phyloP scores from a whole-genome alignment of 169 alveolate genomes.

The Eimeria sp. region DNA sequence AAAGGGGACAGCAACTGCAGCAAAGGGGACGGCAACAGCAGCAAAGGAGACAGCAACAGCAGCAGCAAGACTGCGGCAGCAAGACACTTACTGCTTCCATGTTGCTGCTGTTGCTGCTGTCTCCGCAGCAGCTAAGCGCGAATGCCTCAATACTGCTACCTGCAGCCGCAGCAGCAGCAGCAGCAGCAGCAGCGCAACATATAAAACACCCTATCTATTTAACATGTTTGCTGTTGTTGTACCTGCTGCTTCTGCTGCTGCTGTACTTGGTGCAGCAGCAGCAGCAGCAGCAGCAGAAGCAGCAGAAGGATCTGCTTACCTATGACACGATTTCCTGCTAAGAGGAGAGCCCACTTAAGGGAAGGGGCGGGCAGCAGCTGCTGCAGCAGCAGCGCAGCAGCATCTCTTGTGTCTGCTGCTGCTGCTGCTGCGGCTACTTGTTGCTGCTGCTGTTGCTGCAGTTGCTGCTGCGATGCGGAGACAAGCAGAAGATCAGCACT shows the following conservation, averaged over 20 bases:
- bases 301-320: conserved; percentile 60
- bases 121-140: conserved; percentile 52
- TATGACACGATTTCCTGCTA: neutral
- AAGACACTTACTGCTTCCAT: conserved; percentile 47
- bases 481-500: neutral
- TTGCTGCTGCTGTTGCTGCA: conserved; percentile 42
- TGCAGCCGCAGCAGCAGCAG: conserved; percentile 60
- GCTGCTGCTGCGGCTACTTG: neutral
- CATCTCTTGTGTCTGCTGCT: neutral
- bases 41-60: neutral
- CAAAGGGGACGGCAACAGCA: neutral
- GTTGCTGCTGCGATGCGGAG: neutral
- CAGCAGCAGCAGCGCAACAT: conserved; percentile 1
- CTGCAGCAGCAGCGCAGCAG: conserved; percentile 66
- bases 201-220: neutral
- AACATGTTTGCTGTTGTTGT: neutral
- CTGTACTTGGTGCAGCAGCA: neutral
- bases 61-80: neutral
- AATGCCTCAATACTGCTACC: conserved; percentile 72
- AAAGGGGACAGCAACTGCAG: neutral
- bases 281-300: neutral
- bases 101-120: conserved; percentile 42
- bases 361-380: conserved; percentile 55
- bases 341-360: conserved; percentile 41
- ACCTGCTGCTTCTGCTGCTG: neutral